Evolutionary conservation across 148 eudicot genomes (phyloP).

Genomic region (Rhododendron ovatum): DNA sequence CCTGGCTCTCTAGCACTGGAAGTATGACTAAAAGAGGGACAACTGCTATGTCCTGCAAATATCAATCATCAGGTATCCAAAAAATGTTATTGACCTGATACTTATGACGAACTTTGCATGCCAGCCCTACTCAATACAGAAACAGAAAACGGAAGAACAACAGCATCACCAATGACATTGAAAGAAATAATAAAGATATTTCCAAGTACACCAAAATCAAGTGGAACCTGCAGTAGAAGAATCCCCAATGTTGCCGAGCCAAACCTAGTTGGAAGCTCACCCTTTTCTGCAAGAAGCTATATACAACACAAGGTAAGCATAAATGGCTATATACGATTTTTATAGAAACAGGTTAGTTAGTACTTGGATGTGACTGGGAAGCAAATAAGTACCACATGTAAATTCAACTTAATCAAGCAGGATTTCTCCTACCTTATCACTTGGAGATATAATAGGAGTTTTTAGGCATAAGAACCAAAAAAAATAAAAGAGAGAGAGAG

Average conservation of each 20-base stretch:
- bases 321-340: conserved; percentile 1
- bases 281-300: conserved; percentile 99
- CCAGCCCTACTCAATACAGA: conserved; percentile 7
- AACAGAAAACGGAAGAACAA: not conserved
- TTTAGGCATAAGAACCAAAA: not conserved
- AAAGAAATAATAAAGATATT: conserved; percentile 4
- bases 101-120: conserved; percentile 14
- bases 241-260: conserved; percentile 97
- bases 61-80: conserved; percentile 21
- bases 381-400: not conserved
- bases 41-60: conserved; percentile 96
- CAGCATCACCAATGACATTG: not conserved
- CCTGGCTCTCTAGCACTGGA: conserved; percentile 98
- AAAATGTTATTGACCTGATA: conserved; percentile 17
- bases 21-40: conserved; percentile 97
- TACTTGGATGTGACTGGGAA: not conserved
- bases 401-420: not conserved
- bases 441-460: not conserved
- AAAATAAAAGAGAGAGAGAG: not conserved
- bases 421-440: not conserved
- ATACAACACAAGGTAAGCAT: conserved; percentile 23
- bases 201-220: conserved; percentile 7
- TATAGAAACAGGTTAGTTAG: not conserved
- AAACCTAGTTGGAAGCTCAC: conserved; percentile 93
- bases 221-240: conserved; percentile 84